Evolutionary conservation across 1,139 yeast species (phyloP), one percentile per base, ranked within the genome.

Genomic region (Blastobotrys serpentis): DNA sequence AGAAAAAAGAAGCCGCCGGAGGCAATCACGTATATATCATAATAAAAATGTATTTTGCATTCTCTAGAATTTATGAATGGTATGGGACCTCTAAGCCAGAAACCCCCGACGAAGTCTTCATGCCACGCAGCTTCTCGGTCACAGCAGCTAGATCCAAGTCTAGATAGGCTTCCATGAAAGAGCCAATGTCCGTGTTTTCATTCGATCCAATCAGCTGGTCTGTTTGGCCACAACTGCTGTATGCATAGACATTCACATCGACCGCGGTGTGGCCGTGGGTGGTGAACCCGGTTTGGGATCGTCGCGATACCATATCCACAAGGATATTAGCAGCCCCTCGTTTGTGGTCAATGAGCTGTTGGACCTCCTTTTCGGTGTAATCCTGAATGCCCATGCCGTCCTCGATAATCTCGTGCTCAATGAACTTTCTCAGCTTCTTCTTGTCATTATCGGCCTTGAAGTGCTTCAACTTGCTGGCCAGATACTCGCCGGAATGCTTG

Each of bases 261-360:
- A 87, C 95, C 0, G 94, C 95, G 17, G 92, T 81, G 64, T 88
- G 96, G 21, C 95, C 95, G 58, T 84, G 89, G 0, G 96, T 86
- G 6, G 92, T 74, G 95, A 95, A 88, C 4, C 95, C 94, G 29
- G 86, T 78, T 62, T 82, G 82, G 0, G 95, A 86, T 52, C 94
- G 76, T 10, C 67, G 58, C 1, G 89, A 80, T 5, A 86, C 77
- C 77, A 86, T 75, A 49, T 79, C 72, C 59, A 83, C 77, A 49
- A 83, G 58, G 34, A 71, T 68, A 49, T 75, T 76, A 52, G 74
- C 73, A 10, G 75, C 65, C 17, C 57, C 51, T 30, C 56, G 53
- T 32, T 42, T 56, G 56, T 34, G 55, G 33, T 32, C 25, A 19
- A 48, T 46, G 19, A 46, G 50, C 13, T 29, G 42, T 38, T 66